phyloP scores from a whole-genome alignment of 257 asterid species.

The Striga asiatica region DNA sequence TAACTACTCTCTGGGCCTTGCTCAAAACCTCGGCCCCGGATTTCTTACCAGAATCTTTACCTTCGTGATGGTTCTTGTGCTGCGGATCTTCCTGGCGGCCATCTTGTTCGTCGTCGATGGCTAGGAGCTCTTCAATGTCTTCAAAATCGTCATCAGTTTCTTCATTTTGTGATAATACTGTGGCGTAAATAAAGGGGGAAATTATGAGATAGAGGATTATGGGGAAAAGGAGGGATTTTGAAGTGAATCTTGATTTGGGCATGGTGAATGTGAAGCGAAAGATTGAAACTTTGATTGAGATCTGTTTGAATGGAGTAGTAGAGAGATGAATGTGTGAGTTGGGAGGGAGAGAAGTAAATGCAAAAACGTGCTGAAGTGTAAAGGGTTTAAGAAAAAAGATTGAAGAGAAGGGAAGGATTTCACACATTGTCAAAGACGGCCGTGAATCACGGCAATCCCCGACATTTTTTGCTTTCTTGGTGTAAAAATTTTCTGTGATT shows the following conservation, averaged over 20 bases:
- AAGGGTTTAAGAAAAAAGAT: slow-evolving; percentile 23
- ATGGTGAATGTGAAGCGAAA: slow-evolving; percentile 24
- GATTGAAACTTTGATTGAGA: slow-evolving; percentile 17
- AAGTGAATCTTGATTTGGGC: slow-evolving; percentile 30
- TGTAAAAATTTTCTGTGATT: too few relatives aligned
- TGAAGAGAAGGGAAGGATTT: too few relatives aligned
- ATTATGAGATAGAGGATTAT: slow-evolving; percentile 33
- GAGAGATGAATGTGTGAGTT: slow-evolving; percentile 18
- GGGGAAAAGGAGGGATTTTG: slow-evolving; percentile 37
- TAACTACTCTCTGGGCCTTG: slow-evolving; percentile 82
- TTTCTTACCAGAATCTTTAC: slow-evolving; percentile 26
- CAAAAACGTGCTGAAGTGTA: slow-evolving; percentile 27
- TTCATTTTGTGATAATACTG: slow-evolving; percentile 19
- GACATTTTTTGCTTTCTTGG: too few relatives aligned
- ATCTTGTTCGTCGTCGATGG: slow-evolving; percentile 70
- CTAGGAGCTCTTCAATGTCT: slow-evolving; percentile 65
- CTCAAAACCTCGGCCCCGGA: slow-evolving; percentile 71
- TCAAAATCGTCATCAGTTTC: slow-evolving; percentile 41
- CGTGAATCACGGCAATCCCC: too few relatives aligned
- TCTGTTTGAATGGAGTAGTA: slow-evolving; percentile 27
- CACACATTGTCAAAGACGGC: too few relatives aligned
- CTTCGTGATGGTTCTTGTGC: slow-evolving; percentile 24
- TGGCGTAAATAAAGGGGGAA: slow-evolving; percentile 19
- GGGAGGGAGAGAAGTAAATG: slow-evolving; percentile 14
- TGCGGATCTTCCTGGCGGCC: slow-evolving; percentile 28